phyloP scores from a whole-genome alignment of 2,329 filamentous ascomycete species.

The Fusarium annulatum region DNA sequence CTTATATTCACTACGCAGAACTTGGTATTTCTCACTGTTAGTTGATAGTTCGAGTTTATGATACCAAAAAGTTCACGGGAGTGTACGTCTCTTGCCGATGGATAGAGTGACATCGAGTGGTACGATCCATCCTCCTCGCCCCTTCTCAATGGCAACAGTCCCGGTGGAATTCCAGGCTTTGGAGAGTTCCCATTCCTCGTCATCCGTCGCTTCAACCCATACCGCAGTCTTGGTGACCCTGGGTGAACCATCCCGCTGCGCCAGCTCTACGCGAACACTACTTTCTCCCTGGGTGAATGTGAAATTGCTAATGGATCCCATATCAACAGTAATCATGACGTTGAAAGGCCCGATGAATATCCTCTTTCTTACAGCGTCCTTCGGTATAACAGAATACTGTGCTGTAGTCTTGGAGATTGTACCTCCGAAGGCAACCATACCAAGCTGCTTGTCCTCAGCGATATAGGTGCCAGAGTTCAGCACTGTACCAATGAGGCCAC shows the following conservation, averaged over 20 bases:
- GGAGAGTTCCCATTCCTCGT: conserved; percentile 6
- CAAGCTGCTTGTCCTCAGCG: conserved; percentile 56
- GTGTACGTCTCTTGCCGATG: neutral
- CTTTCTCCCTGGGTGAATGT: conserved; percentile 38
- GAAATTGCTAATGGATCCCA: conserved; percentile 55
- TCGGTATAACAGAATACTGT: conserved; percentile 52
- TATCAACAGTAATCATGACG: conserved; percentile 55
- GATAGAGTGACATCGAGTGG: conserved; percentile 5
- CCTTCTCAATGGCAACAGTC: neutral
- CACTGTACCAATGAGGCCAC: conserved; percentile 62
- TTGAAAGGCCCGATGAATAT: conserved; percentile 61
- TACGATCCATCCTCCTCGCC: conserved; percentile 40
- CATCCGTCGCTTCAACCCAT: conserved; percentile 51
- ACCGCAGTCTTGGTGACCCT: conserved; percentile 46
- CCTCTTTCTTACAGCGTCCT: conserved; percentile 59
- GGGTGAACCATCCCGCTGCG: conserved; percentile 45
- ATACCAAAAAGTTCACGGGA: neutral
- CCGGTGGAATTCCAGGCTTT: neutral
- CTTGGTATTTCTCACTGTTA: neutral
- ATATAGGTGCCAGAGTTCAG: conserved; percentile 64
- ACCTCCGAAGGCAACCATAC: conserved; percentile 63
- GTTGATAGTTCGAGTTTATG: neutral
- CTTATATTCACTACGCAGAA: neutral
- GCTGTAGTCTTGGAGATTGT: conserved; percentile 45
- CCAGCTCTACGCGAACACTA: conserved; percentile 41